Conservation (phyloP, 805 yeast species). For the Kazachstania psychrophila region DNA sequence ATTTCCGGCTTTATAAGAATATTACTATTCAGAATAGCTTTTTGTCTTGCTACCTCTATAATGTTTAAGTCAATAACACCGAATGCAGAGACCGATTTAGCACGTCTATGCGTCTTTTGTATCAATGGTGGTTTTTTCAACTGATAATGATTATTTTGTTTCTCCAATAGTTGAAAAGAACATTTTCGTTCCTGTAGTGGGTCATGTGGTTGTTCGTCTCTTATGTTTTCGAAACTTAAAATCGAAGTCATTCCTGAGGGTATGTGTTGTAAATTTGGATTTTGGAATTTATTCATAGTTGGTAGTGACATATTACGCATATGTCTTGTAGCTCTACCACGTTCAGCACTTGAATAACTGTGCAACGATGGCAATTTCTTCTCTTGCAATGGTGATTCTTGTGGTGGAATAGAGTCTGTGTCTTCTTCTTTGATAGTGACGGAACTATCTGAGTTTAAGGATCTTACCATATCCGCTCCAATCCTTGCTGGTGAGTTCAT, state of each 20-base stretch:
- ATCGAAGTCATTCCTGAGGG: slow-evolving; percentile 17
- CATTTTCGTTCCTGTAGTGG: not conserved
- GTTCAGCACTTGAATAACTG: not conserved
- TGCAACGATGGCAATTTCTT: not conserved
- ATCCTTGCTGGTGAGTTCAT: slow-evolving; percentile 60
- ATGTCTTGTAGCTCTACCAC: slow-evolving; percentile 5
- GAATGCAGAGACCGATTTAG: slow-evolving; percentile 22
- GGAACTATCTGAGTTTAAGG: slow-evolving; percentile 26
- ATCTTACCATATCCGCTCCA: slow-evolving; percentile 65
- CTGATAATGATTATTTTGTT: not conserved
- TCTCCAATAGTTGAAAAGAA: not conserved
- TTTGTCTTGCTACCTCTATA: slow-evolving; percentile 11
- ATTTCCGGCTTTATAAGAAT: not conserved
- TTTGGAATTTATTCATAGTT: slow-evolving; percentile 7
- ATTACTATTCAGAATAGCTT: not conserved
- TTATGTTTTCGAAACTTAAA: slow-evolving; percentile 11
- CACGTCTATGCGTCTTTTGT: slow-evolving; percentile 20
- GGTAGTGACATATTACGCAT: slow-evolving; percentile 20
- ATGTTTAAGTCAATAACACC: slow-evolving; percentile 27
- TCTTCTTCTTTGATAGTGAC: slow-evolving; percentile 23
- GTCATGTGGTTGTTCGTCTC: not conserved
- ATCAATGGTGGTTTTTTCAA: slow-evolving; percentile 8
- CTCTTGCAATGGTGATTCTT: slow-evolving; percentile 3
- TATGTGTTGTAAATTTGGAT: not conserved
- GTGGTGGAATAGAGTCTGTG: not conserved